Percentiles rank a stretch among this genome's conserved stretches.
phyloP scores from a whole-genome alignment of 176 grass and related monocot species.

The Carex parvula region DNA sequence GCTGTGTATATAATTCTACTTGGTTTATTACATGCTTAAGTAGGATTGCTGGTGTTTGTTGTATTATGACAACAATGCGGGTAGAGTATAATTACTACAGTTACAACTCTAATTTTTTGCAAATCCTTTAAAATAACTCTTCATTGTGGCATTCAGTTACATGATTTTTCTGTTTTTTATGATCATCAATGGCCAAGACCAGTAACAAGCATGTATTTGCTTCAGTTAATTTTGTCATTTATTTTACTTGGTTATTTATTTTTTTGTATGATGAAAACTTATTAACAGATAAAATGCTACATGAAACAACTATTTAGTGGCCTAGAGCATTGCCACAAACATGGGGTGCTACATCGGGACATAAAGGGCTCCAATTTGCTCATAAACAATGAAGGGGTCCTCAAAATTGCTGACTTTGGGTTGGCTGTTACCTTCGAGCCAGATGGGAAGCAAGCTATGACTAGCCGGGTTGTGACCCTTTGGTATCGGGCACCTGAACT shows the following conservation, averaged over 20 bases:
- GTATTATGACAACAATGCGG: not conserved
- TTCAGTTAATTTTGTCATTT: not conserved
- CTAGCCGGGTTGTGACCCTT: slow-evolving; percentile 44
- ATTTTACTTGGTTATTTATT: not conserved
- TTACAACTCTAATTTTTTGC: not conserved
- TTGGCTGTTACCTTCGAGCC: slow-evolving; percentile 41
- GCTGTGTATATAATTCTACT: not conserved
- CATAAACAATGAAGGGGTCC: slow-evolving; percentile 43
- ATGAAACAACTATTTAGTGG: slow-evolving; percentile 49
- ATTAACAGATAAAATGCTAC: slow-evolving; percentile 52
- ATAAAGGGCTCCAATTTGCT: slow-evolving; percentile 53
- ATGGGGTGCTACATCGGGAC: slow-evolving; percentile 46
- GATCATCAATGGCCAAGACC: no score
- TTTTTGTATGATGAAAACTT: not conserved
- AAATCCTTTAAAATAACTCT: not conserved
- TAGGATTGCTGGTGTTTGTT: not conserved
- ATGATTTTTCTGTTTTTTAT: not conserved
- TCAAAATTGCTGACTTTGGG: slow-evolving; percentile 56
- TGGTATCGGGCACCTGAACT: slow-evolving; percentile 55
- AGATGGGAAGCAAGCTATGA: slow-evolving; percentile 34
- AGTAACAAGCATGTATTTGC: not conserved
- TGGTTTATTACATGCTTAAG: not conserved
- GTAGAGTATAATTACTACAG: not conserved
- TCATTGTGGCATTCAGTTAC: not conserved
- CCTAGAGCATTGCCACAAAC: slow-evolving; percentile 41